These are phyloP conservation scores for Mycena crocata DNA, from an alignment of 768 basidiomycete species.

Conservation along the genomic window DNA sequence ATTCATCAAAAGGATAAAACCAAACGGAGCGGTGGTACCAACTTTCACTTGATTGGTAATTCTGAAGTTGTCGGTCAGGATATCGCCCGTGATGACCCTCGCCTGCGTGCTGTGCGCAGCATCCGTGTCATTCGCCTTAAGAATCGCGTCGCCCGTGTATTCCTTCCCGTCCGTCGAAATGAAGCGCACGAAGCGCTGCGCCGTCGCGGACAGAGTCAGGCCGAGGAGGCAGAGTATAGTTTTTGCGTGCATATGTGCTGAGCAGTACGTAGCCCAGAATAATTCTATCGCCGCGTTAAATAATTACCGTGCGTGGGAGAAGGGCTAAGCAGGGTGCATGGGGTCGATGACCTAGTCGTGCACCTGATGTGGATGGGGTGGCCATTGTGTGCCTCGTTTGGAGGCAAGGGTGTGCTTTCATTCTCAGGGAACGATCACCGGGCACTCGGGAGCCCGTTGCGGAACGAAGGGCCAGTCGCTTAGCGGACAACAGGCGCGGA, in stretches of 20 bases:
- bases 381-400: background rate
- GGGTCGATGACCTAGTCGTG: background rate
- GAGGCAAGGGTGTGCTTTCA: background rate
- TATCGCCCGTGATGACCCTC: slow-evolving; percentile 48
- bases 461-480: background rate
- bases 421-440: slow-evolving; percentile 22
- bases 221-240: slow-evolving; percentile 23
- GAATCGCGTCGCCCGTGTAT: slow-evolving; percentile 54
- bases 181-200: slow-evolving; percentile 54
- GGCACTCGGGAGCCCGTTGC: slow-evolving; percentile 4
- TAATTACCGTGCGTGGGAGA: background rate
- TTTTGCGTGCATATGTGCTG: slow-evolving; percentile 31
- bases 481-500: too few relatives aligned
- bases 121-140: slow-evolving; percentile 44
- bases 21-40: background rate
- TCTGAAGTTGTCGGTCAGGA: slow-evolving; percentile 49
- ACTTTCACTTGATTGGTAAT: slow-evolving; percentile 52
- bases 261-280: background rate
- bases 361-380: slow-evolving; percentile 11
- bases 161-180: slow-evolving; percentile 49
- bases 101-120: slow-evolving; percentile 48
- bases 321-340: background rate
- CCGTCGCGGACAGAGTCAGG: slow-evolving; percentile 37
- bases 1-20: background rate
- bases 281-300: background rate